phyloP scores from a whole-genome alignment of 371 early-diverging fungal species.

The Racocetra persica region DNA sequence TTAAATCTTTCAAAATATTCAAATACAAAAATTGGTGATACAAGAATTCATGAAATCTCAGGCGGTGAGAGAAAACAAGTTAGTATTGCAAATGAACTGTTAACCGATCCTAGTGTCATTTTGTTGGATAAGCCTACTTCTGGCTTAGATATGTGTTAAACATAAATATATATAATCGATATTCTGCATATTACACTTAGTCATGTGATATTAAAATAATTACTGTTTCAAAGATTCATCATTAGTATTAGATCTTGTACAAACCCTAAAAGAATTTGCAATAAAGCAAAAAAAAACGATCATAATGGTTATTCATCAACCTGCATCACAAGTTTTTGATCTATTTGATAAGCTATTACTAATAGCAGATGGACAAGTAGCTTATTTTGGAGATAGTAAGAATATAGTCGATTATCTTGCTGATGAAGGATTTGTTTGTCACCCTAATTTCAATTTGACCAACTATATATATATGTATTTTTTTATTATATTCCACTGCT shows the following conservation, averaged over 20 bases:
- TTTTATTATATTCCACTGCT: neutral
- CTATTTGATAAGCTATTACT: constrained; percentile 83
- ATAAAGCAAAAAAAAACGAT: constrained; percentile 16
- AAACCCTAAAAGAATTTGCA: constrained; percentile 29
- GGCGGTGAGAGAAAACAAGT: constrained; percentile 90
- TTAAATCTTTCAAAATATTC: constrained; percentile 81
- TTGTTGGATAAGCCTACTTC: constrained; percentile 95
- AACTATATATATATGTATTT: constrained; percentile 30
- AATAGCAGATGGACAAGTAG: constrained; percentile 80
- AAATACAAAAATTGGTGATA: constrained; percentile 81
- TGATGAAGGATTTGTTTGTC: constrained; percentile 4
- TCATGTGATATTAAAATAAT: too few relatives aligned
- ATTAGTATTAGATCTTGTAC: constrained; percentile 14
- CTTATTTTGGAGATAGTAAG: constrained; percentile 76
- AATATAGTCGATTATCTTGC: constrained; percentile 1
- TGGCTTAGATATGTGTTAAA: constrained; percentile 72
- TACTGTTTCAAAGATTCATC: constrained; percentile 11
- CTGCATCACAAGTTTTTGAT: constrained; percentile 80
- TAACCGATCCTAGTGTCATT: constrained; percentile 87
- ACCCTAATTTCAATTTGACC: constrained; percentile 23
- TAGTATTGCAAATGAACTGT: constrained; percentile 87
- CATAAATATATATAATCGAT: too few relatives aligned
- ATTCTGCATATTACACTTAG: too few relatives aligned
- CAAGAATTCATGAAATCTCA: constrained; percentile 75
- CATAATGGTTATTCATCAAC: constrained; percentile 75